phyloP scores from a whole-genome alignment of 768 basidiomycete genomes.

The Heimioporus sp. region DNA sequence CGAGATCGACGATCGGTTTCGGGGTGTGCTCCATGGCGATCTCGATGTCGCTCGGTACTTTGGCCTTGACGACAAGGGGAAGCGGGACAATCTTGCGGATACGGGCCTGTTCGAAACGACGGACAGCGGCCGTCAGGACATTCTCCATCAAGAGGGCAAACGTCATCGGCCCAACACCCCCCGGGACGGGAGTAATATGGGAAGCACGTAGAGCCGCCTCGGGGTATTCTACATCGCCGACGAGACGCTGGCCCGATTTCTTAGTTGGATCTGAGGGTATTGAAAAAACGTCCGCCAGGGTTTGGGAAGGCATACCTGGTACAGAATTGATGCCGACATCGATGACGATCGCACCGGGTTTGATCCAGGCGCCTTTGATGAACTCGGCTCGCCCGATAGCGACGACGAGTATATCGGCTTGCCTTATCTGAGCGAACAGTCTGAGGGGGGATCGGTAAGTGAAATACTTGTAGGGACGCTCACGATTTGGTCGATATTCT shows the following conservation, averaged over 20 bases:
- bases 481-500: constrained; percentile 76
- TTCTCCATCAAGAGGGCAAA: constrained; percentile 98
- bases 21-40: constrained; percentile 94
- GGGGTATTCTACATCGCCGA: constrained; percentile 91
- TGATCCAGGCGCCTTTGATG: constrained; percentile 92
- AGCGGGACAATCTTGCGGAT: constrained; percentile 74
- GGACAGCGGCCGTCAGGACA: constrained; percentile 80
- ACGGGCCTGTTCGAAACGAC: constrained; percentile 70
- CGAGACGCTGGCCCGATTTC: constrained; percentile 93
- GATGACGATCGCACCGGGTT: constrained; percentile 92
- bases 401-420: constrained; percentile 90
- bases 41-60: constrained; percentile 95
- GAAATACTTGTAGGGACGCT: too few relatives aligned
- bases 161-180: constrained; percentile 99
- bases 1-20: constrained; percentile 82
- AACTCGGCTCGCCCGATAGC: constrained; percentile 95
- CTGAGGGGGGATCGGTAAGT: constrained; percentile 1
- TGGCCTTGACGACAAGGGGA: constrained; percentile 70
- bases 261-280: constrained; percentile 67
- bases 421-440: constrained; percentile 54
- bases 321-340: constrained; percentile 98
- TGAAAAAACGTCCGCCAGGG: background rate
- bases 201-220: constrained; percentile 79
- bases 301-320: constrained; percentile 52
- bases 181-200: constrained; percentile 95